These are phyloP conservation scores for Neonectria sp. DNA, from an alignment of 2,329 filamentous ascomycete genomes.

Conservation along the genomic window DNA sequence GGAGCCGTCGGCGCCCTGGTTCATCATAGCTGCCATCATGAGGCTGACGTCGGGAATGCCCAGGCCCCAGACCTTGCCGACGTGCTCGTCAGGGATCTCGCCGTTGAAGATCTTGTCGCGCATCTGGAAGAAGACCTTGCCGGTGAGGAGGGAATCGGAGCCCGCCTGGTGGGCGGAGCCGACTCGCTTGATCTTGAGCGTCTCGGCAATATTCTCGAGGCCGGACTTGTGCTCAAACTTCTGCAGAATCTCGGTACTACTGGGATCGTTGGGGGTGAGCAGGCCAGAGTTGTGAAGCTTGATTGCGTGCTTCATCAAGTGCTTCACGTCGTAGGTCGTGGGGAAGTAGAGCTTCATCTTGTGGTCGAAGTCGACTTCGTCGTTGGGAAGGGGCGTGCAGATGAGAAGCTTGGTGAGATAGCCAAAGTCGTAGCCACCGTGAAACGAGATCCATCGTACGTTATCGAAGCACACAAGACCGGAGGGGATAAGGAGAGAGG, in stretches of 20 bases:
- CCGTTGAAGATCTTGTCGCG: constrained; percentile 89
- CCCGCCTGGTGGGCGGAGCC: constrained; percentile 93
- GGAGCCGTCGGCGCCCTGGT: constrained; percentile 48
- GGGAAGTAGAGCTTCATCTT: constrained; percentile 95
- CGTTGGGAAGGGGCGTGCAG: constrained; percentile 85
- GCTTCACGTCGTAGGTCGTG: constrained; percentile 95
- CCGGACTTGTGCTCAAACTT: constrained; percentile 93
- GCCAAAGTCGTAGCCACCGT: constrained; percentile 98
- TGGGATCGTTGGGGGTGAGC: constrained; percentile 73
- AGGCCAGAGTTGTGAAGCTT: constrained; percentile 76
- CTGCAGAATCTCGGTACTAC: constrained; percentile 81
- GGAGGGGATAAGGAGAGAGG: constrained; percentile 90
- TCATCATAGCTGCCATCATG: constrained; percentile 53
- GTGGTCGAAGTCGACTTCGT: constrained; percentile 90
- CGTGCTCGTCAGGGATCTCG: constrained; percentile 83
- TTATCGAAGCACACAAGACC: constrained; percentile 90
- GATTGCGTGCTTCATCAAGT: constrained; percentile 92
- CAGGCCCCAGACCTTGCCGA: constrained; percentile 94
- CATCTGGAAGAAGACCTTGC: constrained; percentile 95
- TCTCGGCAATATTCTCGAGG: constrained; percentile 93
- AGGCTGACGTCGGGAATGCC: constrained; percentile 77
- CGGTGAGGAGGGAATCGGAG: constrained; percentile 93
- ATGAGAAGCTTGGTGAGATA: constrained; percentile 96
- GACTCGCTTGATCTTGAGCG: constrained; percentile 89
- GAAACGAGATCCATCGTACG: constrained; percentile 97